Evolutionary conservation across 1,139 yeast species (phyloP).

Genomic region (Suhomyces terraborum): DNA sequence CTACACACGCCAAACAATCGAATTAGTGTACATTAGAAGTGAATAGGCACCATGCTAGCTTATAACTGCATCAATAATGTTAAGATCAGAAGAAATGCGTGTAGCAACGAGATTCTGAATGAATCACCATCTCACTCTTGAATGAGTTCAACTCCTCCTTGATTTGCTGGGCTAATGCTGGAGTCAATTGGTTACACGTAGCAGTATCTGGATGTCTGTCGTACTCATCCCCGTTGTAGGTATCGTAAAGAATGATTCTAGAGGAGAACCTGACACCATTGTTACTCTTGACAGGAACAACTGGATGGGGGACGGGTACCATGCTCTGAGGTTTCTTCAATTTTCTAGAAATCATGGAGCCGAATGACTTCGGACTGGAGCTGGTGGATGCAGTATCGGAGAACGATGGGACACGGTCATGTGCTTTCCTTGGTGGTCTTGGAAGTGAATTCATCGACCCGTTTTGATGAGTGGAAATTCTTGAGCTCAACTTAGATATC

Average conservation of each 20-base stretch:
- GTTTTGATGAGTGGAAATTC: constrained; percentile 1
- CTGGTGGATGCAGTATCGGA: constrained; percentile 25
- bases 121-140: constrained; percentile 80
- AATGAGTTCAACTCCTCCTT: constrained; percentile 81
- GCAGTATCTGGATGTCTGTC: constrained; percentile 94
- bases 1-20: constrained; percentile 16
- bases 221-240: constrained; percentile 81
- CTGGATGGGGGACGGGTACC: constrained; percentile 9
- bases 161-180: constrained; percentile 82
- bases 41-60: constrained; percentile 9
- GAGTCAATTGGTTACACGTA: constrained; percentile 91
- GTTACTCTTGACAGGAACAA: constrained; percentile 4
- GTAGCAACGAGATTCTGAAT: constrained; percentile 71
- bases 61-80: constrained; percentile 1
- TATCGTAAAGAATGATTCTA: constrained; percentile 80
- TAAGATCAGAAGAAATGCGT: constrained; percentile 63
- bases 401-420: constrained; percentile 31
- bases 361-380: constrained; percentile 37
- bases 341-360: constrained; percentile 34
- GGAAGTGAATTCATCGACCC: constrained; percentile 9
- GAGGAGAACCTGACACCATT: constrained; percentile 75
- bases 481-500: neutral
- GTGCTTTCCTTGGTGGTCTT: constrained; percentile 26
- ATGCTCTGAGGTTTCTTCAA: constrained; percentile 25
- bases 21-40: constrained; percentile 11